Evolutionary conservation across 2,329 filamentous ascomycete species (phyloP).

Genomic region (Diaporthe ampelina): DNA sequence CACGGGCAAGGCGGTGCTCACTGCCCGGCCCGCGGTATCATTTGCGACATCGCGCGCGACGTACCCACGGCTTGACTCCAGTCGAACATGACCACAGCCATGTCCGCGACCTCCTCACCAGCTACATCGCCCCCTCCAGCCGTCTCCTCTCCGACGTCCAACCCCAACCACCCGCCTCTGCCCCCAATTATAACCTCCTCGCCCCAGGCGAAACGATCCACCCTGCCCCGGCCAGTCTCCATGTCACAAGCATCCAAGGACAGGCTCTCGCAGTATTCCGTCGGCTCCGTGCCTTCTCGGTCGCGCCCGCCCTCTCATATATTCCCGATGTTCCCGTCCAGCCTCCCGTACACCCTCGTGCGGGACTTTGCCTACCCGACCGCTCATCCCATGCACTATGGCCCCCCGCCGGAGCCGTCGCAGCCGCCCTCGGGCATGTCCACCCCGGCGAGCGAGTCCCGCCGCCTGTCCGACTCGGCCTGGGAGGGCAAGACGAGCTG

Average conservation of each 20-base stretch:
- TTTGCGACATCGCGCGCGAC: conserved; percentile 44
- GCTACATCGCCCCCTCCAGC: conserved; percentile 64
- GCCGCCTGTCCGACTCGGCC: conserved; percentile 86
- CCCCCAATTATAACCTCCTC: conserved; percentile 69
- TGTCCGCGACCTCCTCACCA: conserved; percentile 70
- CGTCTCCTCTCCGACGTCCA: conserved; percentile 59
- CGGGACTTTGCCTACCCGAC: conserved; percentile 95
- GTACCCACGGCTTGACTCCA: conserved; percentile 39
- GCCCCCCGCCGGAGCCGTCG: conserved; percentile 83
- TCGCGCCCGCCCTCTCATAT: conserved; percentile 86
- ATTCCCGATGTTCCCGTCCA: conserved; percentile 88
- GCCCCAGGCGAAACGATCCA: conserved; percentile 70
- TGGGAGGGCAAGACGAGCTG: conserved; percentile 80
- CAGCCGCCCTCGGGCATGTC: conserved; percentile 81
- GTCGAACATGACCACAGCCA: conserved; percentile 65
- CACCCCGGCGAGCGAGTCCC: conserved; percentile 86
- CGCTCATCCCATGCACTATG: conserved; percentile 91
- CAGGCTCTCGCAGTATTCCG: conserved; percentile 87
- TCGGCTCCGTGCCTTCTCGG: conserved; percentile 74
- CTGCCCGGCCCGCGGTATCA: conserved; percentile 38
- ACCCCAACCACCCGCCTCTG: conserved; percentile 67
- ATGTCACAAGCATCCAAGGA: conserved; percentile 85
- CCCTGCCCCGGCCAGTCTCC: conserved; percentile 68
- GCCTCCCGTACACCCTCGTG: conserved; percentile 88
- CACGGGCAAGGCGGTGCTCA: conserved; percentile 39